phyloP scores from a whole-genome alignment of 305 asterid species.

The Plantago coronopus region DNA sequence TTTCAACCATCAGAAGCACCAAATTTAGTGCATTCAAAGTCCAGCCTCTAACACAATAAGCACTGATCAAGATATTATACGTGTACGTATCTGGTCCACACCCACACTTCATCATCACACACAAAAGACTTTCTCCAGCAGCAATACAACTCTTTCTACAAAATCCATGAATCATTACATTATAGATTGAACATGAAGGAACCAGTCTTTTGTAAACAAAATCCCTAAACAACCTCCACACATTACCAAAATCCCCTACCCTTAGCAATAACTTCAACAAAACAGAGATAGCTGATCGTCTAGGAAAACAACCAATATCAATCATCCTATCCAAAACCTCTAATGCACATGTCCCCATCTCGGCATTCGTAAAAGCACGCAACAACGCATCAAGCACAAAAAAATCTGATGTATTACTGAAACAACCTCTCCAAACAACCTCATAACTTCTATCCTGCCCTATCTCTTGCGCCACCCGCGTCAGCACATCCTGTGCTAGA shows the following conservation, averaged over 20 bases:
- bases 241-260: constrained; percentile 66
- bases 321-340: constrained; percentile 65
- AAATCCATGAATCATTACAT: constrained; percentile 74
- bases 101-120: constrained; percentile 63
- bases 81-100: constrained; percentile 64
- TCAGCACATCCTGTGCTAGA: constrained; percentile 72
- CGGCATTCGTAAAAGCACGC: constrained; percentile 72
- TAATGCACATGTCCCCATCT: constrained; percentile 56
- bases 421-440: constrained; percentile 52
- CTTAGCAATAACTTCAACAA: constrained; percentile 58
- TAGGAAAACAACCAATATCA: constrained; percentile 57
- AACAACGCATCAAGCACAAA: constrained; percentile 69
- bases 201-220: constrained; percentile 58
- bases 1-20: constrained; percentile 65
- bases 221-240: constrained; percentile 74
- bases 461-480: constrained; percentile 55
- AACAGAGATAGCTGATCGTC: constrained; percentile 55
- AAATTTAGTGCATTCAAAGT: constrained; percentile 51
- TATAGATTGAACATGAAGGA: constrained; percentile 56
- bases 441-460: constrained; percentile 67
- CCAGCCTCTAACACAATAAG: constrained; percentile 74
- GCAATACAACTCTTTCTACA: constrained; percentile 57
- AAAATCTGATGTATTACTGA: constrained; percentile 39
- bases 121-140: constrained; percentile 69
- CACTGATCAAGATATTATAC: constrained; percentile 74